Evolutionary conservation across 177 flowering plant species (phyloP).

Genomic region (Tripterygium wilfordii): DNA sequence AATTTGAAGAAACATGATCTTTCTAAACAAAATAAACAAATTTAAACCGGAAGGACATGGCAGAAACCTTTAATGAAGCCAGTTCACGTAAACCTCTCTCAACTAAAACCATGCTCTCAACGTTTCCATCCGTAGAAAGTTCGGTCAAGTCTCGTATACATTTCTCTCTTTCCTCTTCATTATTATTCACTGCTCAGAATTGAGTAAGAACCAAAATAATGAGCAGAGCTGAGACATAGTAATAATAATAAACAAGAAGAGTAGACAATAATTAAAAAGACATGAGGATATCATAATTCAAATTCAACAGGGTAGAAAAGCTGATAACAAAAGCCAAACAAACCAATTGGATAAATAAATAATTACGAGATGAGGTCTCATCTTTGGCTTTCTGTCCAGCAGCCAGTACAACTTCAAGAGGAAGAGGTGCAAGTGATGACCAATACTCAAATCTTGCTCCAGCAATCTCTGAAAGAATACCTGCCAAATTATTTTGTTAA

Average conservation of each 20-base stretch:
- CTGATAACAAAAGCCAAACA: no score
- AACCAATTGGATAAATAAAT: background rate
- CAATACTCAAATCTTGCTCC: constrained; percentile 59
- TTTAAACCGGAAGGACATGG: constrained; percentile 10
- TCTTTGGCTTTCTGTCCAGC: constrained; percentile 86
- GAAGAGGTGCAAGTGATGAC: constrained; percentile 85
- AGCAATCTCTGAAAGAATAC: constrained; percentile 77
- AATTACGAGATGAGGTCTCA: constrained; percentile 39
- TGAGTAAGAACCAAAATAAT: constrained; percentile 2
- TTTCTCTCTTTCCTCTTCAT: constrained; percentile 43
- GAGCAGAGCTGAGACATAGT: background rate
- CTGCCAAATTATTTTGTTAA: constrained; percentile 24
- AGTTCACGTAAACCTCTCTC: constrained; percentile 87
- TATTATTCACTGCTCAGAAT: constrained; percentile 29
- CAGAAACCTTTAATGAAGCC: constrained; percentile 69
- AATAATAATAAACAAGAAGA: no score
- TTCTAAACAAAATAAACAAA: background rate
- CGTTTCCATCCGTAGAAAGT: constrained; percentile 51
- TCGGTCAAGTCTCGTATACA: constrained; percentile 32
- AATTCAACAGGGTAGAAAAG: no score
- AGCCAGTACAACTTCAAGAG: constrained; percentile 71
- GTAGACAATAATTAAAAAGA: no score
- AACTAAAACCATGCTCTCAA: constrained; percentile 88
- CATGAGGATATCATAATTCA: no score
- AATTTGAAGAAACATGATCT: constrained; percentile 1